A percentile compares a stretch with the other conserved stretches of the same genome.
These are phyloP conservation scores for Micromonas commoda DNA, from an alignment of 139 green algal species.

Conservation along the genomic window DNA sequence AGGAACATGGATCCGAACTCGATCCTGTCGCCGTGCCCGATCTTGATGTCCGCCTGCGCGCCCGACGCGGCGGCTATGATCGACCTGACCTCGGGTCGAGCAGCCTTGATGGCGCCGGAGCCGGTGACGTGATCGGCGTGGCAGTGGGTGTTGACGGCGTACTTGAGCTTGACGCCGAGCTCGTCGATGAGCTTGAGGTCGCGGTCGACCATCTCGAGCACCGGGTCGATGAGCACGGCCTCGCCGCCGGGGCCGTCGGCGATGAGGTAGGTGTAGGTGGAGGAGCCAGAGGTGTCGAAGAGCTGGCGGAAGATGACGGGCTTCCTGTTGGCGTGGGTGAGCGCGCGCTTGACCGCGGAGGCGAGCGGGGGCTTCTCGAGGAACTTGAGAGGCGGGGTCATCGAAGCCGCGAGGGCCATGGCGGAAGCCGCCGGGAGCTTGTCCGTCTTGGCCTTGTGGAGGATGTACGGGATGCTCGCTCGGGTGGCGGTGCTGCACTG, in stretches of 20 bases:
- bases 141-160: constrained; percentile 58
- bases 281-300: constrained; percentile 42
- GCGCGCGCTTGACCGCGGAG: not conserved
- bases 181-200: constrained; percentile 53
- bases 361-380: not conserved
- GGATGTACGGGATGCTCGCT: not conserved
- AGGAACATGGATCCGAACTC: constrained; percentile 27
- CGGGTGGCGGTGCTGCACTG: constrained; percentile 24
- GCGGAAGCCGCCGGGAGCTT: not conserved
- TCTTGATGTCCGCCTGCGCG: constrained; percentile 37
- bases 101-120: constrained; percentile 50
- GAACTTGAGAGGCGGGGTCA: not conserved
- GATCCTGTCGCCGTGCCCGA: constrained; percentile 36
- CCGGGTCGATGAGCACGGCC: constrained; percentile 58
- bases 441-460: not conserved
- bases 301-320: constrained; percentile 54
- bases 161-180: constrained; percentile 48
- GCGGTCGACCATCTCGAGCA: constrained; percentile 51
- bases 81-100: constrained; percentile 34
- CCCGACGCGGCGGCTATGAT: constrained; percentile 39
- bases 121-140: constrained; percentile 69
- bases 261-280: constrained; percentile 63
- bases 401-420: not conserved
- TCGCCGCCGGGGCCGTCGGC: constrained; percentile 37
- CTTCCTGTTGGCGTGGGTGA: not conserved